Evolutionary conservation across 2,329 filamentous ascomycete species (phyloP).

Genomic region (Didymellaceae sp.): DNA sequence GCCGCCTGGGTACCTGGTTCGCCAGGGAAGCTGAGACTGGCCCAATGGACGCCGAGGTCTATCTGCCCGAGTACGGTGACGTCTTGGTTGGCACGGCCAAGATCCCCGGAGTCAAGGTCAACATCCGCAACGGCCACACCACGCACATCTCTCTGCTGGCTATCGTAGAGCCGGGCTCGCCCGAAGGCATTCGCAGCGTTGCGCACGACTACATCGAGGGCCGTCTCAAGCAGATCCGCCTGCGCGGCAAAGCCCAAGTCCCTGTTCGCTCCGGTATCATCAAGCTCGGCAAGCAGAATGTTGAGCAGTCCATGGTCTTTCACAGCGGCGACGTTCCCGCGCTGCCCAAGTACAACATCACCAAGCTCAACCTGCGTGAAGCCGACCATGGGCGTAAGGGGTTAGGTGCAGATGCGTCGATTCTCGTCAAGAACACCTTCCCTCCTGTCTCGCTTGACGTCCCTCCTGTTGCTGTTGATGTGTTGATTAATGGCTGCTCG

Average conservation of each 20-base stretch:
- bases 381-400: constrained; percentile 63
- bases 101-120: constrained; percentile 76
- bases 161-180: constrained; percentile 76
- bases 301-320: constrained; percentile 78
- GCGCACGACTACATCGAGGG: constrained; percentile 90
- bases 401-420: constrained; percentile 79
- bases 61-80: constrained; percentile 82
- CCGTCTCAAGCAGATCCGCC: constrained; percentile 70
- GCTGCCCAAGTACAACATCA: constrained; percentile 83
- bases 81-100: constrained; percentile 77
- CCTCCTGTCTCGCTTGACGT: constrained; percentile 79
- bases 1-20: constrained; percentile 79
- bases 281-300: constrained; percentile 74
- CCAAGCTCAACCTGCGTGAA: constrained; percentile 80
- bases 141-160: constrained; percentile 81
- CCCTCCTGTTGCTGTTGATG: constrained; percentile 81
- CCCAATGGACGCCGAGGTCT: constrained; percentile 75
- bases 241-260: constrained; percentile 77
- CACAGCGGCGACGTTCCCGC: constrained; percentile 78
- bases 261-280: constrained; percentile 80
- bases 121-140: constrained; percentile 76
- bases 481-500: constrained; percentile 83
- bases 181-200: constrained; percentile 77
- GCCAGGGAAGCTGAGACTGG: constrained; percentile 77
- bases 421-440: constrained; percentile 76